Evolutionary conservation across 495 filamentous ascomycete species (phyloP).

Genomic region (Penicillium daleae): DNA sequence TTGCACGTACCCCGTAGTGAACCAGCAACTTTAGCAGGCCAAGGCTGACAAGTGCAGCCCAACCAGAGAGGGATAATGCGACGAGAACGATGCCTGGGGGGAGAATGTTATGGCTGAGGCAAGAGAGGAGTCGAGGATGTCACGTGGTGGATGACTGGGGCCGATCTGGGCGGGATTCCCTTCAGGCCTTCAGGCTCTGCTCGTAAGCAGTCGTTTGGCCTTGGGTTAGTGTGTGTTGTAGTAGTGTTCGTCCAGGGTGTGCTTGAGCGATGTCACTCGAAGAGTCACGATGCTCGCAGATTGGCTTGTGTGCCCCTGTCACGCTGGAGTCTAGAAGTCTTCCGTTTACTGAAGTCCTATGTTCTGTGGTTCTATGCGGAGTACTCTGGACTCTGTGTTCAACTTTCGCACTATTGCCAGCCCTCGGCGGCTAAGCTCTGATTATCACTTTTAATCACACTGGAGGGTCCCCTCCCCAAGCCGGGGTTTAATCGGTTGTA

Average conservation of each 20-base stretch:
- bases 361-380: neutral
- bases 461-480: neutral
- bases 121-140: slow-evolving; percentile 35
- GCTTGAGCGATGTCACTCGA: neutral
- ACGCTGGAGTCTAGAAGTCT: too few species aligned
- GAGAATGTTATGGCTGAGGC: slow-evolving; percentile 18
- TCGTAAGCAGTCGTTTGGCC: neutral
- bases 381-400: neutral
- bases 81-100: slow-evolving; percentile 16
- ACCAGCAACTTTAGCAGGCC: slow-evolving; percentile 23
- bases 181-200: neutral
- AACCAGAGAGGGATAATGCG: slow-evolving; percentile 19
- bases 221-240: neutral
- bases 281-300: neutral
- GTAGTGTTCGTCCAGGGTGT: neutral
- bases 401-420: slow-evolving; percentile 8
- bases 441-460: slow-evolving; percentile 8
- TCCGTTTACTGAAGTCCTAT: too few species aligned
- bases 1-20: slow-evolving; percentile 29
- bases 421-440: slow-evolving; percentile 16
- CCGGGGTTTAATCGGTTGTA: slow-evolving; percentile 1
- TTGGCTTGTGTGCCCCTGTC: neutral
- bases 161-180: slow-evolving; percentile 3
- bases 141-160: slow-evolving; percentile 29
- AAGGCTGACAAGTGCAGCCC: slow-evolving; percentile 21